A percentile compares a stretch with the other conserved stretches of the same genome.
These are phyloP conservation scores for Echinochloa phyllopogon DNA, from an alignment of 176 grass and related monocot genomes.

Conservation along the genomic window DNA sequence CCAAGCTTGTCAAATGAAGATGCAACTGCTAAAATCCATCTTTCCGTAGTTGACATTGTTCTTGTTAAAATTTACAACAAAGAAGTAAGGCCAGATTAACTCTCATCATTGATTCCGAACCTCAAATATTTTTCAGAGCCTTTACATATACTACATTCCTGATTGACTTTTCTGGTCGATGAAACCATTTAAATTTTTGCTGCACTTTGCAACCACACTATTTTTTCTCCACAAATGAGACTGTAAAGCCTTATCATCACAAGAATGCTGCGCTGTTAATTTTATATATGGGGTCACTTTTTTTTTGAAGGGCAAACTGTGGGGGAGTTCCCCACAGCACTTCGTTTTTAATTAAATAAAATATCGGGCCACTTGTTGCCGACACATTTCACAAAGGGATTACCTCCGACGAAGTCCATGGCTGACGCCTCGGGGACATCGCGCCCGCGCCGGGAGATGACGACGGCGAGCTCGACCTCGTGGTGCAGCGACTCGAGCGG, in stretches of 20 bases:
- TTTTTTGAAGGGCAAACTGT: no score
- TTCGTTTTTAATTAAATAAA: no score
- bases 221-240: not conserved
- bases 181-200: not conserved
- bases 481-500: constrained; percentile 85
- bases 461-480: constrained; percentile 95
- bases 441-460: constrained; percentile 75
- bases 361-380: not conserved
- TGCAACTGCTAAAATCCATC: not conserved
- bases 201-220: not conserved
- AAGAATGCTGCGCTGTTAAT: not conserved
- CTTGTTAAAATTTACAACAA: not conserved
- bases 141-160: not conserved
- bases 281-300: not conserved
- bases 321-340: no score
- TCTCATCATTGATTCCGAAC: not conserved
- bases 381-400: constrained; percentile 4
- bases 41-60: not conserved
- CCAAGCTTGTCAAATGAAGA: not conserved
- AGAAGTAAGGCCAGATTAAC: not conserved
- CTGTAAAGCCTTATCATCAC: not conserved
- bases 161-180: not conserved
- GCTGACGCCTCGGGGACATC: constrained; percentile 66
- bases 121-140: not conserved
- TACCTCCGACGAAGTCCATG: constrained; percentile 97